Conservation (phyloP, 208 protist species). For the Acanthamoeba castellanii region DNA sequence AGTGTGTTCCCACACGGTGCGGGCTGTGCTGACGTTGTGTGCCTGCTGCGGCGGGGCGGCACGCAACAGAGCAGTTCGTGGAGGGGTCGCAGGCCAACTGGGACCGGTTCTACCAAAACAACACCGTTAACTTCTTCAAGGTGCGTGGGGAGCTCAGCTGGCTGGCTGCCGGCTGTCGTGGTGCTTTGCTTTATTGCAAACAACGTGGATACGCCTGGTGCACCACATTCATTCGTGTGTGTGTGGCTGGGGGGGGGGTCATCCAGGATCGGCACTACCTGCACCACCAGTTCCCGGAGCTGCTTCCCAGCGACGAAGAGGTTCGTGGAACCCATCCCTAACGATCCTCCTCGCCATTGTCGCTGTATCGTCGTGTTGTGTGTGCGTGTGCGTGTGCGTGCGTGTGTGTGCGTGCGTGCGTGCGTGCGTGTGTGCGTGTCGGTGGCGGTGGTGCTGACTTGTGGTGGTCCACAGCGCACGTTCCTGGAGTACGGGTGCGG, state of each 20-base stretch:
- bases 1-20: background rate
- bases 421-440: background rate
- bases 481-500: constrained; percentile 50
- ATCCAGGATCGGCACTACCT: constrained; percentile 49
- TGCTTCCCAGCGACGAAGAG: background rate
- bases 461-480: background rate
- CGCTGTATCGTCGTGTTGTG: background rate
- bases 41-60: background rate
- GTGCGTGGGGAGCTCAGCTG: background rate
- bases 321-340: background rate
- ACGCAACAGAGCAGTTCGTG: background rate
- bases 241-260: too few species aligned
- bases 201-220: too few species aligned
- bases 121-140: constrained; percentile 69
- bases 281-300: constrained; percentile 53
- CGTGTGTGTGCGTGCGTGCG: too few species aligned
- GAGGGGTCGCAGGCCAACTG: constrained; percentile 2
- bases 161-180: too few species aligned
- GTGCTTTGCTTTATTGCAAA: too few species aligned
- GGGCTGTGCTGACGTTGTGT: background rate
- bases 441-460: background rate
- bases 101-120: constrained; percentile 55
- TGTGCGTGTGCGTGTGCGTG: background rate
- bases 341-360: background rate
- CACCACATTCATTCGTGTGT: too few species aligned